Evolutionary conservation across 768 basidiomycete genomes (phyloP).

Genomic region (Leccinum boreale): DNA sequence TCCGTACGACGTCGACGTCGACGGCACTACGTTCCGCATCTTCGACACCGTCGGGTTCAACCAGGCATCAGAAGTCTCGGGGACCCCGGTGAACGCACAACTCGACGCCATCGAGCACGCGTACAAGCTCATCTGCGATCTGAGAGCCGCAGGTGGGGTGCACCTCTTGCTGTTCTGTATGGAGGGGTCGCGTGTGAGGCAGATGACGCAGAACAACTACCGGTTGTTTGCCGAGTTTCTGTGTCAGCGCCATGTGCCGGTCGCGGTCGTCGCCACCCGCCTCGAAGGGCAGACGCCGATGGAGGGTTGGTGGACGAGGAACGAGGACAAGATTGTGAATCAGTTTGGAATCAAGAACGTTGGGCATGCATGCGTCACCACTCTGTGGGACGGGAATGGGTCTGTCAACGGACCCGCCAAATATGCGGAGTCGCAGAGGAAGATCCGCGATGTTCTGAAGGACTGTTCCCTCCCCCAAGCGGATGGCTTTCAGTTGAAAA

Average conservation of each 20-base stretch:
- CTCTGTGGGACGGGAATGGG: not conserved
- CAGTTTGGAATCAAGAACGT: constrained; percentile 9
- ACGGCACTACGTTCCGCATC: constrained; percentile 8
- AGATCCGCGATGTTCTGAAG: constrained; percentile 9
- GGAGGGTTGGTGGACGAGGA: constrained; percentile 3
- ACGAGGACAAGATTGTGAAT: constrained; percentile 1
- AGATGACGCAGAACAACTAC: constrained; percentile 32
- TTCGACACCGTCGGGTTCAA: constrained; percentile 28
- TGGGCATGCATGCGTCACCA: constrained; percentile 23
- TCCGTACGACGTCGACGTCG: constrained; percentile 18
- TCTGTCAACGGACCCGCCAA: not conserved
- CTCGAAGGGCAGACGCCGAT: not conserved
- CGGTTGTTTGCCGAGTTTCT: constrained; percentile 35
- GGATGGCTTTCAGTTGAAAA: not conserved
- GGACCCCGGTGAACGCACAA: not conserved
- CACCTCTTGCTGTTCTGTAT: constrained; percentile 38
- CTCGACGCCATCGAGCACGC: constrained; percentile 7
- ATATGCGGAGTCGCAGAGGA: constrained; percentile 13
- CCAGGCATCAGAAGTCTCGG: constrained; percentile 2
- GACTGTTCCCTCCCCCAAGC: not conserved
- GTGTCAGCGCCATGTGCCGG: constrained; percentile 33
- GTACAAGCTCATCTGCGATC: constrained; percentile 23
- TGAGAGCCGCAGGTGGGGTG: constrained; percentile 28
- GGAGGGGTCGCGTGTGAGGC: constrained; percentile 28
- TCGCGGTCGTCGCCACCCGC: constrained; percentile 34